These are phyloP conservation scores for Russula dissimulans DNA, from an alignment of 768 basidiomycete genomes.

Conservation along the genomic window DNA sequence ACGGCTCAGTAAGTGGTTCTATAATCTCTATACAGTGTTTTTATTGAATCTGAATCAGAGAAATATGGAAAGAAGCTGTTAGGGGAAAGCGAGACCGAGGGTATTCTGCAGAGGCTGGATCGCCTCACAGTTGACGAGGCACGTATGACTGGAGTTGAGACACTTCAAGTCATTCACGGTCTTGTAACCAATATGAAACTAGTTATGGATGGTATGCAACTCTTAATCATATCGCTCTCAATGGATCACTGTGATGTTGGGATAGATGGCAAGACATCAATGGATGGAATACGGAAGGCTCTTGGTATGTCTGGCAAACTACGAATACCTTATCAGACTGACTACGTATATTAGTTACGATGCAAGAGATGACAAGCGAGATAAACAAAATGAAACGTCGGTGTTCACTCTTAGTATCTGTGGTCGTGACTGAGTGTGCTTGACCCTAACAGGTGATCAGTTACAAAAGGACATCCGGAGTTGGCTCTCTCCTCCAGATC, in stretches of 20 bases:
- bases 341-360: neutral
- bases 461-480: neutral
- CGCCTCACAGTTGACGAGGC: neutral
- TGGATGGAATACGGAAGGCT: neutral
- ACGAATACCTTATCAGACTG: too few relatives aligned
- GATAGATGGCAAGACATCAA: neutral
- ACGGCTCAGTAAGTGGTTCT: neutral
- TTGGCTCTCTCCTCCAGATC: slow-evolving; percentile 7
- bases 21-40: neutral
- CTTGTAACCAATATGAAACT: neutral
- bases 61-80: neutral
- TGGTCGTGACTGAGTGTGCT: too few relatives aligned
- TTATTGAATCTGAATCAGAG: neutral
- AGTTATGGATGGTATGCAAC: neutral
- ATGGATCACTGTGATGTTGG: neutral
- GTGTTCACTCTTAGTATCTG: neutral
- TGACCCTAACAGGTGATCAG: too few relatives aligned
- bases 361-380: neutral
- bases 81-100: neutral
- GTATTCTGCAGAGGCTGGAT: neutral
- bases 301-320: neutral
- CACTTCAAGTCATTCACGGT: neutral
- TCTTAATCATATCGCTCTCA: neutral
- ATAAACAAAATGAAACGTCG: neutral
- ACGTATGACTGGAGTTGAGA: neutral